Base-by-base conservation (phyloP, 1,284 basidiomycete genomes). In the Heterobasidion irregulare region DNA sequence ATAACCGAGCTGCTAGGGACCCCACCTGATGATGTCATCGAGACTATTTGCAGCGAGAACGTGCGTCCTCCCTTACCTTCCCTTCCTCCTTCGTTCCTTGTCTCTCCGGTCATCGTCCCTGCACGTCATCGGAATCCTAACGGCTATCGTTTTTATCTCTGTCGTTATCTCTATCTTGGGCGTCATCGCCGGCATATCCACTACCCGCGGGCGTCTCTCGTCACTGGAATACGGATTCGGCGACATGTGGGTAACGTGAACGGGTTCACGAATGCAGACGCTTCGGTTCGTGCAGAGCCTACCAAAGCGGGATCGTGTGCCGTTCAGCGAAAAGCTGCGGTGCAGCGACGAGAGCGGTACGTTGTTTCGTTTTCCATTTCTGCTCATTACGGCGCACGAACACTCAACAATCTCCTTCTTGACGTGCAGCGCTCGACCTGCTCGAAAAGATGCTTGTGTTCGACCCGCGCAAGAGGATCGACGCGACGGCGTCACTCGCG, bases 361-460 rank as follows among this genome's bases (percentile, higher is more conserved):
- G 78, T 67, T 13, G 47, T 41, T 44, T 26, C 35, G 50, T 19
- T 41, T 53, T 33, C 9, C 52, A 2, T 15, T 38, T 36, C 12
- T n/a, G 9, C n/a, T 48, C 12, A 12, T 15, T 8, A 12, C 4
- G 19, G n/a, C 47, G 12, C 13, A 48, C 47, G 16, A 13, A 44
- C 41, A 13, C 16, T 13, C 16, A 16, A 44, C 41, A 16, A 44
- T 26, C 26, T 26, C 4, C 26, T 26, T 26, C 26, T 5, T 19
- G 48, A 45, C 44, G 10, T 44, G 18, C 62, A 92, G 95, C 97
- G 13, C 80, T 99, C 62, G 94, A 98, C 72, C 80, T 99, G 43
- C 82, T 99, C 49, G 96, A 99, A 75, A 93, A 94, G 73, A 99
- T 99, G 97, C 84, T 99, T 43, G 96, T 98, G 16, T 99, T 99